A percentile compares a stretch with the other conserved stretches of the same genome.
Evolutionary conservation across 148 eudicot genomes (phyloP).

Genomic region (Pouteria glomerata): DNA sequence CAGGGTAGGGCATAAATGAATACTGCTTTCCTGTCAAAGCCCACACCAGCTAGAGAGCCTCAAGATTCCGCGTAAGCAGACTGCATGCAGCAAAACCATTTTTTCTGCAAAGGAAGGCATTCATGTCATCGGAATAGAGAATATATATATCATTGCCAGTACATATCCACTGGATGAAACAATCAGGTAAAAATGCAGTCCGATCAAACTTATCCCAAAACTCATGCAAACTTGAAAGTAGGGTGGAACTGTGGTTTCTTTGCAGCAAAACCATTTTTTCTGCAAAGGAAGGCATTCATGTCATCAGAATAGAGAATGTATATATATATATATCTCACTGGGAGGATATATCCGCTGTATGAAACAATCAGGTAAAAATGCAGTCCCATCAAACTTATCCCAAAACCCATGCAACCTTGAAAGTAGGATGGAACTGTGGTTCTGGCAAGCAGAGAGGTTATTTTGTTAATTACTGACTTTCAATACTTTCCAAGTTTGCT

Average conservation of each 20-base stretch:
- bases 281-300: constrained; percentile 15
- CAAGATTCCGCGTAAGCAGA: constrained; percentile 26
- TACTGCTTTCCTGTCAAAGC: not conserved
- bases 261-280: constrained; percentile 53
- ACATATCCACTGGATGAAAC: not conserved
- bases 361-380: not conserved
- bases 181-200: not conserved
- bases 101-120: constrained; percentile 29
- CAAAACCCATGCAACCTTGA: not conserved
- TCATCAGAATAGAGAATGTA: not conserved
- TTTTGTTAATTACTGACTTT: not conserved
- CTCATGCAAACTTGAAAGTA: not conserved
- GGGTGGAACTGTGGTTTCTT: constrained; percentile 2
- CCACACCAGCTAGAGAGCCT: constrained; percentile 8
- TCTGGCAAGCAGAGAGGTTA: not conserved
- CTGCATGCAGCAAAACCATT: constrained; percentile 46
- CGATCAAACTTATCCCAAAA: not conserved
- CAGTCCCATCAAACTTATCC: not conserved
- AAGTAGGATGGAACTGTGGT: not conserved
- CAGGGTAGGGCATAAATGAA: constrained; percentile 6
- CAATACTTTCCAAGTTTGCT: not conserved
- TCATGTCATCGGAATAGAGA: not conserved
- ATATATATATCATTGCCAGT: no score
- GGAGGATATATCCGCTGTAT: not conserved
- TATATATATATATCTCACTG: no score